Evolutionary conservation across 805 yeast species (phyloP).

Genomic region (Pichia pseudocactophila): DNA sequence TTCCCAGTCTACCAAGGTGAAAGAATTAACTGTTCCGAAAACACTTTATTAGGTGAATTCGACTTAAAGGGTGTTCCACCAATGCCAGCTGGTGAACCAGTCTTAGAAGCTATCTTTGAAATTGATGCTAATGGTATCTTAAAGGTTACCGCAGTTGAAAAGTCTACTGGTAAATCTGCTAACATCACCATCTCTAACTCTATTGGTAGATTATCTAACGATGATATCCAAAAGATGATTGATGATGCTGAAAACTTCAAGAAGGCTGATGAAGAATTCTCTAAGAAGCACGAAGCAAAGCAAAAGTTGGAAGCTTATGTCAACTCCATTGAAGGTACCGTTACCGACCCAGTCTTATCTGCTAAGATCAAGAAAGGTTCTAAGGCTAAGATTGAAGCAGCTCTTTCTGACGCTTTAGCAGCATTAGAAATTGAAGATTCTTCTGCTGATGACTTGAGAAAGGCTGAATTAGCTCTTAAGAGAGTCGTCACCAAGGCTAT

Average conservation of each 20-base stretch:
- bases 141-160: slow-evolving; percentile 98
- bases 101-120: slow-evolving; percentile 96
- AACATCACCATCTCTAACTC: slow-evolving; percentile 98
- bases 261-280: slow-evolving; percentile 97
- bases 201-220: slow-evolving; percentile 94
- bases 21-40: slow-evolving; percentile 97
- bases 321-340: slow-evolving; percentile 87
- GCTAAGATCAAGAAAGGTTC: slow-evolving; percentile 96
- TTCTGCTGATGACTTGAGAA: slow-evolving; percentile 94
- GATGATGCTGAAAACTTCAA: slow-evolving; percentile 98
- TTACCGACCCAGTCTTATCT: slow-evolving; percentile 97
- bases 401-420: slow-evolving; percentile 96
- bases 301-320: slow-evolving; percentile 99
- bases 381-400: slow-evolving; percentile 94
- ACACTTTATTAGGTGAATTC: slow-evolving; percentile 96
- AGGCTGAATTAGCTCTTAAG: slow-evolving; percentile 98
- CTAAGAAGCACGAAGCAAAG: slow-evolving; percentile 98
- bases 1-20: slow-evolving; percentile 99
- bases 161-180: slow-evolving; percentile 97
- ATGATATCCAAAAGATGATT: slow-evolving; percentile 97
- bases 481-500: slow-evolving; percentile 99
- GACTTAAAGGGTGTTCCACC: slow-evolving; percentile 98
- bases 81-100: slow-evolving; percentile 98
- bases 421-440: slow-evolving; percentile 96
- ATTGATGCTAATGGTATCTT: slow-evolving; percentile 99